Base-by-base conservation (phyloP, 441 rosid species). In the Francoa sonchifolia region DNA sequence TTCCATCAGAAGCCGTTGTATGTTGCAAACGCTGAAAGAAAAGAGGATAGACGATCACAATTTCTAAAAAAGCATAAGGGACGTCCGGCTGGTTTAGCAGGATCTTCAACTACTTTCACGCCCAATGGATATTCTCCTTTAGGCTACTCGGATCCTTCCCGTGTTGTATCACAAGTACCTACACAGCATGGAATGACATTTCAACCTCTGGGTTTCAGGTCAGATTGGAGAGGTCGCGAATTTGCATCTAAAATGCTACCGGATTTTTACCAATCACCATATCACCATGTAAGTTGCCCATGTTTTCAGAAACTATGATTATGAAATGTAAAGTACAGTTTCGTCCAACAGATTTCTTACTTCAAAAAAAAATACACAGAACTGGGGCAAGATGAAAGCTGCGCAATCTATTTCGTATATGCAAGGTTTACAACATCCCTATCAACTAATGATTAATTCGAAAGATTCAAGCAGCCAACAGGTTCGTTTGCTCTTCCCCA, bases 71-170 rank as follows among this genome's bases (percentile, higher is more conserved):
- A 63, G 15, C 65, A 61, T 49, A 35, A 66, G 11, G 67, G 64
- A 19, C 55, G 53, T 17, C 41, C 47, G 31, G 54, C 53, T 10
- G 70, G 62, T 38, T 39, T 61, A 59, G 61, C 62, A 4, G 74
- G 65, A 35, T 49, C 69, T 54, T 49, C 72, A 35, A 38, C 70
- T 5, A 40, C 66, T 54, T 63, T 70, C 43, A 59, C 67, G 20
- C 83, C 86, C 9, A 61, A 62, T 40, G 79, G 73, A 69, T 77
- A 68, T 48, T 65, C 73, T 55, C 64, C 77, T 27, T 42, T 71
- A 41, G 75, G 73, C 64, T 77, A 72, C 33, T 20, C 76, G 25
- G 57, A 68, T 63, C 76, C 87, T 43, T 33, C 77, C 5, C 54
- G 68, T 41, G 41, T 71, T 29, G 59, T 71, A 39, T 50, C 84